Base-by-base conservation (phyloP, 495 filamentous ascomycete genomes). In the Pyronema domesticum region DNA sequence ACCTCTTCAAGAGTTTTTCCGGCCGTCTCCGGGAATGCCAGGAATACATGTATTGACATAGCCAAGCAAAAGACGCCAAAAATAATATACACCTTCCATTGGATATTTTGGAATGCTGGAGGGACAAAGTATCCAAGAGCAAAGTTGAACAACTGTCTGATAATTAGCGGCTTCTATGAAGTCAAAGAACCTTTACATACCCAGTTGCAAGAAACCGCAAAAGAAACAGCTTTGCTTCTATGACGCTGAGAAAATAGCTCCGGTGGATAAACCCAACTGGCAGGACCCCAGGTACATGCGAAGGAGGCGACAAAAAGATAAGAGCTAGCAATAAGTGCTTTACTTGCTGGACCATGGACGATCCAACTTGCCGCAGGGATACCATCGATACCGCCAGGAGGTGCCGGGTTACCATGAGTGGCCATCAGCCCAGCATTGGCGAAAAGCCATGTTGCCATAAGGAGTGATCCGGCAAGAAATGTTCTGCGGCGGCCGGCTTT, bases 1-100 rank as follows among this genome's bases (percentile, higher is more conserved):
- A 85, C 73, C 59, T 89, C 80, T 56, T 88, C 86, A 7, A 89
- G 74, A 23, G 81, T 80, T 73, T 86, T 86, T 55, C 82, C 83
- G 14, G 76, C 73, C 0, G 84, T 89, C 67, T 91, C 85, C 1
- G 84, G 85, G 73, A 89, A 86, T 53, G 82, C 64, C 69, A 89
- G 86, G 70, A 79, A 85, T 13, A 80, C 78, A 60, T 89, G 85
- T 36, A 85, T 61, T 42, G 76, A 75, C 82, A 85, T 85, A 54
- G 69, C 68, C 44, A 77, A 75, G 63, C 79, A 83, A 66, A 89
- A 88, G 13, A 80, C 77, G 33, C 81, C 85, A 56, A 89, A 89
- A 15, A 89, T 56, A 39, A 86, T 69, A 59, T 88, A 89, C 0
- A 75, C 76, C 68, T 76, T 74, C 83, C 83, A 88, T 55, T 74